phyloP scores from a whole-genome alignment of 1,284 basidiomycete genomes.

The Cryptococcus sp. region DNA sequence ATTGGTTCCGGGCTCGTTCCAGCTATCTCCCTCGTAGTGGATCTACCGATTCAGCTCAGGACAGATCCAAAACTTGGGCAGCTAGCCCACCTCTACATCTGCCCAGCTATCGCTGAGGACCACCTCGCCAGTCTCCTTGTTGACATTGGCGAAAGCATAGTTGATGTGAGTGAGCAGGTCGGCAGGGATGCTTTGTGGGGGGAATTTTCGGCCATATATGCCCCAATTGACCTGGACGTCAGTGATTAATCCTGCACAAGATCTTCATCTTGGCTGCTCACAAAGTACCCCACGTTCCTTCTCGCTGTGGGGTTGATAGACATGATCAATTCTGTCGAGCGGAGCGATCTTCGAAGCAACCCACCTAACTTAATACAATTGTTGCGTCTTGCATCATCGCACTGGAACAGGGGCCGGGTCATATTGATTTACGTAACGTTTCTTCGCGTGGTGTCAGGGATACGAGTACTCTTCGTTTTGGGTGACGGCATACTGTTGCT shows the following conservation, averaged over 20 bases:
- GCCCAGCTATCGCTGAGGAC: slow-evolving; percentile 72
- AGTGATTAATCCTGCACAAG: neutral
- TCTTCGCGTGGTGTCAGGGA: too few relatives aligned
- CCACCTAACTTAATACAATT: too few relatives aligned
- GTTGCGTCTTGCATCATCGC: too few relatives aligned
- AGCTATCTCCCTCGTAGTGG: slow-evolving; percentile 65
- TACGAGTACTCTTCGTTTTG: too few relatives aligned
- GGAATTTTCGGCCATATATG: slow-evolving; percentile 86
- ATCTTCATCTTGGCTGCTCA: slow-evolving; percentile 6
- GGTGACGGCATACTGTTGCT: too few relatives aligned
- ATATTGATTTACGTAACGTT: too few relatives aligned
- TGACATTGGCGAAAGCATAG: slow-evolving; percentile 83
- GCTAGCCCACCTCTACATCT: slow-evolving; percentile 61
- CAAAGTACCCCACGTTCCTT: slow-evolving; percentile 32
- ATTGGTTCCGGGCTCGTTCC: slow-evolving; percentile 78
- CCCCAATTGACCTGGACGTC: slow-evolving; percentile 51
- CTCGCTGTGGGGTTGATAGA: neutral
- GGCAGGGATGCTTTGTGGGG: slow-evolving; percentile 62
- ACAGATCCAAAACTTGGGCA: too few relatives aligned
- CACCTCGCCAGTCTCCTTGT: slow-evolving; percentile 60
- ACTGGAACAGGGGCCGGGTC: too few relatives aligned
- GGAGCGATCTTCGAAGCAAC: too few relatives aligned
- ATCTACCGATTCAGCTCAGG: slow-evolving; percentile 48
- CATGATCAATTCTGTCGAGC: too few relatives aligned
- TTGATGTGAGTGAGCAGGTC: slow-evolving; percentile 70